A percentile compares a stretch with the other conserved stretches of the same genome.
Evolutionary conservation across 139 green algal species (phyloP).

Genomic region (Deuterostichococcus epilithicus): DNA sequence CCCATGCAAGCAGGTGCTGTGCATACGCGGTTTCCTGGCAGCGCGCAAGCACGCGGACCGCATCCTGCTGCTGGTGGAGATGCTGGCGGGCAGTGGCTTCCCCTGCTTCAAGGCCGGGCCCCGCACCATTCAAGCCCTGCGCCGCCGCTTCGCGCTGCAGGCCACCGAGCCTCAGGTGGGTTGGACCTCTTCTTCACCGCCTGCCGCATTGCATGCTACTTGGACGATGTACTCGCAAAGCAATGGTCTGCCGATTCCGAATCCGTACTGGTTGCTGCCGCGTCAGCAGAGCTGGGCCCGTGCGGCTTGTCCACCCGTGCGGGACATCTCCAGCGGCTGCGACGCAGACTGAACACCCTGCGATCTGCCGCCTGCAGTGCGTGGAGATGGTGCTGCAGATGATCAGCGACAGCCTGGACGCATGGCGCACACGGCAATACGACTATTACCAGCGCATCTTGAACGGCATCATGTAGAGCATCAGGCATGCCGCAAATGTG

Average conservation of each 20-base stretch:
- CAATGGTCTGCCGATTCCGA: background rate
- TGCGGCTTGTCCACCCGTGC: background rate
- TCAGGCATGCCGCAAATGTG: background rate
- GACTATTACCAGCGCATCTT: constrained; percentile 97
- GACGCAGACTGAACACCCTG: no score
- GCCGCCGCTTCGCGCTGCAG: constrained; percentile 72
- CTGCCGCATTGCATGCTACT: background rate
- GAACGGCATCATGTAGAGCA: constrained; percentile 86
- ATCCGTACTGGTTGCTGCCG: background rate
- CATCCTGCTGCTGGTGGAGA: constrained; percentile 82
- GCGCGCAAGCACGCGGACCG: constrained; percentile 85
- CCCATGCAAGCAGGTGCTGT: constrained; percentile 63
- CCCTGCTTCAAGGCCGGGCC: constrained; percentile 91
- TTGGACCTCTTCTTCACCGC: background rate
- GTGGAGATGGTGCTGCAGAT: constrained; percentile 84
- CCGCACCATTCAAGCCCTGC: constrained; percentile 69
- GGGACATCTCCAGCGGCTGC: background rate
- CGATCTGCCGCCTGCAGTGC: no score
- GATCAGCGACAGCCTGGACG: constrained; percentile 87
- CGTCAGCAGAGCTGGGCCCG: background rate
- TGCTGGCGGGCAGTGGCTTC: constrained; percentile 86
- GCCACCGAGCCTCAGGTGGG: constrained; percentile 45
- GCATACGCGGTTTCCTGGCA: constrained; percentile 95
- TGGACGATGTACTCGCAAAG: background rate
- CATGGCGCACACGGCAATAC: constrained; percentile 96